phyloP scores from a whole-genome alignment of 179 eudicot genomes.

The Dionaea muscipula region DNA sequence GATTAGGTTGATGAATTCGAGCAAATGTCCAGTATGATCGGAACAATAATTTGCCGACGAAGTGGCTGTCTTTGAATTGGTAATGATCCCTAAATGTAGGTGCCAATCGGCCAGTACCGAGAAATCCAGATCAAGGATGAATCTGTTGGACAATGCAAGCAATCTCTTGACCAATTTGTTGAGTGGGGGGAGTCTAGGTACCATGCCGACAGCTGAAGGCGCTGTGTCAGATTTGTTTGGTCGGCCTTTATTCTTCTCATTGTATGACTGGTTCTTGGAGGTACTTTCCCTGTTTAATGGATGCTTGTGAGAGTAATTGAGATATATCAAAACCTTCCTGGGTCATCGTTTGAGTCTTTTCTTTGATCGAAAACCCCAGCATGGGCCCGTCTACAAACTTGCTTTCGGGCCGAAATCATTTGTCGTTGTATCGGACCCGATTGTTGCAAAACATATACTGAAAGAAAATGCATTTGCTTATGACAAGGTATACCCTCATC shows the following conservation, averaged over 20 bases:
- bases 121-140: slow-evolving; percentile 50
- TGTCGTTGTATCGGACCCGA: slow-evolving; percentile 93
- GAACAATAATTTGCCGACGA: no score
- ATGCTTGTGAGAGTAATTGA: background rate
- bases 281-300: slow-evolving; percentile 25
- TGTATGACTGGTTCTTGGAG: slow-evolving; percentile 97
- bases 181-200: slow-evolving; percentile 73
- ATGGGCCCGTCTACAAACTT: slow-evolving; percentile 94
- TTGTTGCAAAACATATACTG: slow-evolving; percentile 76
- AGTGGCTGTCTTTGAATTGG: no score
- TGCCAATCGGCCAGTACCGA: slow-evolving; percentile 67
- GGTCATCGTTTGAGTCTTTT: background rate
- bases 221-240: slow-evolving; percentile 91
- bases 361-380: slow-evolving; percentile 33
- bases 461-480: slow-evolving; percentile 94
- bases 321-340: background rate
- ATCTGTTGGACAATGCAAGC: slow-evolving; percentile 82
- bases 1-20: no score
- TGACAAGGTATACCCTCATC: slow-evolving; percentile 57
- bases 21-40: no score
- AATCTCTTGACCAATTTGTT: slow-evolving; percentile 78
- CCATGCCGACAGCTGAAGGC: slow-evolving; percentile 97
- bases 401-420: slow-evolving; percentile 99
- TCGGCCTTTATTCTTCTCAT: slow-evolving; percentile 80
- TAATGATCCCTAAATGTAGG: slow-evolving; percentile 24